A percentile compares a stretch with the other conserved stretches of the same genome.
These are phyloP conservation scores for Xylariales sp. DNA, from an alignment of 2,329 filamentous ascomycete genomes.

Conservation along the genomic window DNA sequence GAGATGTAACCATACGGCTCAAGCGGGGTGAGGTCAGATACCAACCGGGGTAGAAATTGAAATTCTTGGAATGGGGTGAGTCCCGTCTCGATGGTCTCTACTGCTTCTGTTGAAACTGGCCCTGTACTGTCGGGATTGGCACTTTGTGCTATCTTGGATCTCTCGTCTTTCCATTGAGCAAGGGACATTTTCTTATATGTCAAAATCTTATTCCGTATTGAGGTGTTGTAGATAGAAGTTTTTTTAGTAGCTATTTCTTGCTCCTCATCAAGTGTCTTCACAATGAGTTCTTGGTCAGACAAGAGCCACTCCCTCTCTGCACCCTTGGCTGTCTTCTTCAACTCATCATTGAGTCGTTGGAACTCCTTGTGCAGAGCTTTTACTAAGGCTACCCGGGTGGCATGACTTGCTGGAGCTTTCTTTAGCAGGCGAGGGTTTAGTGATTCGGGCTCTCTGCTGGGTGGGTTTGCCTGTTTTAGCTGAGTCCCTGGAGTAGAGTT, in stretches of 20 bases:
- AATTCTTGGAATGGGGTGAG: conserved; percentile 76
- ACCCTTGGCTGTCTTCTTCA: conserved; percentile 63
- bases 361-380: conserved; percentile 74
- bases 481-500: conserved; percentile 28
- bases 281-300: conserved; percentile 74
- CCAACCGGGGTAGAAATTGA: conserved; percentile 68
- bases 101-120: conserved; percentile 54
- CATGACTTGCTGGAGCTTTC: conserved; percentile 66
- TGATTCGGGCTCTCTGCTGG: conserved; percentile 58
- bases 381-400: conserved; percentile 67
- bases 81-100: conserved; percentile 72
- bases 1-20: conserved; percentile 80
- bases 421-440: conserved; percentile 76
- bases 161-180: conserved; percentile 76
- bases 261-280: conserved; percentile 79
- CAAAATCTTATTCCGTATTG: conserved; percentile 84
- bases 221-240: conserved; percentile 79
- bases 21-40: conserved; percentile 73
- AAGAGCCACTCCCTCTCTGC: conserved; percentile 66
- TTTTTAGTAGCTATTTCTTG: conserved; percentile 77
- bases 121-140: conserved; percentile 50
- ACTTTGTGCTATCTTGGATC: conserved; percentile 51
- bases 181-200: conserved; percentile 79
- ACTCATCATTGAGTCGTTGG: conserved; percentile 72
- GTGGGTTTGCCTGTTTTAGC: conserved; percentile 15